Evolutionary conservation across 2,329 filamentous ascomycete genomes (phyloP), one percentile per base, ranked within the genome.

Genomic region (Trichoderma atrobrunneum): DNA sequence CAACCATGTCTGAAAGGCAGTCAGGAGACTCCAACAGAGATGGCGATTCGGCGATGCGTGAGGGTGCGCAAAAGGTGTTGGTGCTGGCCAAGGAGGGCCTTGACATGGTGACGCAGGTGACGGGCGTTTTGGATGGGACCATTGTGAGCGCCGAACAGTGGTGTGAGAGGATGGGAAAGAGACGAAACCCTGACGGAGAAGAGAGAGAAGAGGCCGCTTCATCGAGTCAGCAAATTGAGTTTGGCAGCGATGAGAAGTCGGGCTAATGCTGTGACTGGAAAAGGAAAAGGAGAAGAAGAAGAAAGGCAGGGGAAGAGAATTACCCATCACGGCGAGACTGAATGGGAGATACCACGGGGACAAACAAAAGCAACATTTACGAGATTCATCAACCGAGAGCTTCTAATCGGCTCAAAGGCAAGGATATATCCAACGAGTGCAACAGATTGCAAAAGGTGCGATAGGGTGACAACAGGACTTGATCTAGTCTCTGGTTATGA

Each of bases 101-200:
- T 16, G 94, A 98, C 76, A 97, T 98, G 92, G 94, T 98, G 87
- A 88, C 90, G 1, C 94, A 98, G 80, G 94, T 99, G 64, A 96
- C 91, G 54, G 90, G 91, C 6, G 93, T 98, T 2, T 87, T 98
- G 10, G 93, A 97, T 76, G 92, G 94, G 68, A 98, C 96, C 0
- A 92, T 98, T 68, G 88, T 93, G 70, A 96, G 93, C 77, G 96
- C 96, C 0, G 95, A 98, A 81, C 90, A 91, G 76, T 98, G 96
- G 96, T 93, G 95, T 75, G 92, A 95, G 72, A 87, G 91, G 24
- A 85, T 97, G 72, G 93, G 92, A 36, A 82, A 80, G 76, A 79
- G 76, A 74, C 75, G 77, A 70, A 74, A 72, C 14, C 74, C 77
- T 14, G 74, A 76, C 34, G 74, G 76, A 7, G 78, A 78, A 14